Percentiles rank a stretch among this genome's conserved stretches.
phyloP scores from a whole-genome alignment of 78 protist species.

The Polysphondylium violaceum region DNA sequence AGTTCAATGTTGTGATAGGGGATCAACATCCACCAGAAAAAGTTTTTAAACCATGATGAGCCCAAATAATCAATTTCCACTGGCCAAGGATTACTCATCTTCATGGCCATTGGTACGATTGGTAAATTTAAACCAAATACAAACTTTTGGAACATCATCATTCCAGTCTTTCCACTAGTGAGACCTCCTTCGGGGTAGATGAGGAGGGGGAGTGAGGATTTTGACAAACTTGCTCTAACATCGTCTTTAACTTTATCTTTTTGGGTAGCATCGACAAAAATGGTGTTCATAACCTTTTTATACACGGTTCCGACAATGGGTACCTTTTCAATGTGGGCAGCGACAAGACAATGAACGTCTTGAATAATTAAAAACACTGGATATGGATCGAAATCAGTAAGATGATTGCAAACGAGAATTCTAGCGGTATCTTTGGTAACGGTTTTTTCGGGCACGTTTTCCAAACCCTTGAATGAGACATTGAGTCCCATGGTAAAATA shows the following conservation, averaged over 20 bases:
- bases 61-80: constrained; percentile 33
- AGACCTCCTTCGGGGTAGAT: constrained; percentile 70
- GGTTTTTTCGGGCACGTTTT: constrained; percentile 14
- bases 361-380: constrained; percentile 7
- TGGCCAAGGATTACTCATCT: constrained; percentile 28
- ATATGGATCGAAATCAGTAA: constrained; percentile 69
- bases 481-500: constrained; percentile 19
- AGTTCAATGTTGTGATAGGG: constrained; percentile 32
- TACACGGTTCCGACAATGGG: constrained; percentile 49
- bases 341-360: constrained; percentile 28
- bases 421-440: constrained; percentile 19
- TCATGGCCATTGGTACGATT: constrained; percentile 37
- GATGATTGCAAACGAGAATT: constrained; percentile 41
- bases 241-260: constrained; percentile 26
- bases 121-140: constrained; percentile 48
- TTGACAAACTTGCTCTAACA: constrained; percentile 6
- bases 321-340: constrained; percentile 47
- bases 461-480: not conserved
- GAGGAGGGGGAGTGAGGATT: constrained; percentile 21
- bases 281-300: constrained; percentile 25
- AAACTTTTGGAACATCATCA: constrained; percentile 74
- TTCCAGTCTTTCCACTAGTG: constrained; percentile 35
- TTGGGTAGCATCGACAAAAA: constrained; percentile 32
- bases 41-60: constrained; percentile 63
- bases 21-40: constrained; percentile 50